Evolutionary conservation across 73 alveolate species (phyloP).

Genomic region (Tetrahymena malaccensis): DNA sequence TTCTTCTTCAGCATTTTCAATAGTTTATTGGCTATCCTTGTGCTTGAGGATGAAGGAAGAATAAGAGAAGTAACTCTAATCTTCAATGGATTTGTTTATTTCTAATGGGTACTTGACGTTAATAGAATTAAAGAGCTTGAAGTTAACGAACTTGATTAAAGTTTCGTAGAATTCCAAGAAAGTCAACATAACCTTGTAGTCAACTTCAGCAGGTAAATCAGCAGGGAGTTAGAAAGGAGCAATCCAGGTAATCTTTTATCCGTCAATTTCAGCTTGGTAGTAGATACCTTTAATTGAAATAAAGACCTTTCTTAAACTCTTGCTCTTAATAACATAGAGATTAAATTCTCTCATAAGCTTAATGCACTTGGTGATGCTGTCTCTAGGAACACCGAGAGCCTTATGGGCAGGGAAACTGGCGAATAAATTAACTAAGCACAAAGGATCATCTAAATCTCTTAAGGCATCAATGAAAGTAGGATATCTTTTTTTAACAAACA

Average conservation of each 20-base stretch:
- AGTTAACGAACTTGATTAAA: conserved; percentile 17
- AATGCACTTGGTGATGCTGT: conserved; percentile 11
- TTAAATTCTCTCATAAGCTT: conserved; percentile 12
- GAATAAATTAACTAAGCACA: conserved; percentile 88
- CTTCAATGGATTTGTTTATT: not conserved
- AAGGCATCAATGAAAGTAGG: conserved; percentile 98
- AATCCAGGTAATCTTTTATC: conserved; percentile 33
- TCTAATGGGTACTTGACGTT: not conserved
- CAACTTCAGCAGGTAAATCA: conserved; percentile 33
- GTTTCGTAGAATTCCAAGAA: conserved; percentile 36
- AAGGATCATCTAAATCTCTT: conserved; percentile 98
- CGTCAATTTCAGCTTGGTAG: conserved; percentile 31
- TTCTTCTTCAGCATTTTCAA: not conserved
- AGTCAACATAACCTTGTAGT: conserved; percentile 36
- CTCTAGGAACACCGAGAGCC: conserved; percentile 33
- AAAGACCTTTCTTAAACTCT: conserved; percentile 35
- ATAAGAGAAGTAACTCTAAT: not conserved
- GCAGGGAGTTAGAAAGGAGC: conserved; percentile 36
- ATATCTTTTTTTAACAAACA: conserved; percentile 54
- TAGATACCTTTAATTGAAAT: conserved; percentile 35
- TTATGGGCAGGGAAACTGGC: conserved; percentile 94
- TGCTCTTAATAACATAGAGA: conserved; percentile 2
- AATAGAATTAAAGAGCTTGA: conserved; percentile 9
- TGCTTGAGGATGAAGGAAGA: not conserved
- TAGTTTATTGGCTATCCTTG: not conserved